Percentiles rank a stretch among this genome's conserved stretches.
Evolutionary conservation across 805 yeast species (phyloP).

Genomic region (Jamesozyma piceae): DNA sequence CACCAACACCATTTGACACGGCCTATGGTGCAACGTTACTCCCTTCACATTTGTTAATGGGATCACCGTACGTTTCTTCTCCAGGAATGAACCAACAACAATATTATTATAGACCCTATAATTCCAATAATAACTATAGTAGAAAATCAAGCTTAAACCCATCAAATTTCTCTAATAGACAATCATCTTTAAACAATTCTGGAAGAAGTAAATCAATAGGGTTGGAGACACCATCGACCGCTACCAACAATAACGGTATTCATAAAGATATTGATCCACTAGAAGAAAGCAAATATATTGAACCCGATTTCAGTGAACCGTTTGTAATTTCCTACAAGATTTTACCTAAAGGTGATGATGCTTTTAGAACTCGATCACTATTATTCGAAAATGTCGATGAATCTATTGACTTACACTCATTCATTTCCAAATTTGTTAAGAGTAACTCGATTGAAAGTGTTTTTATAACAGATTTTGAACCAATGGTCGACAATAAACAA

Average conservation of each 20-base stretch:
- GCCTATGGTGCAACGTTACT: conserved; percentile 52
- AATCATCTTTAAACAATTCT: not conserved
- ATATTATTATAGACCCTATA: not conserved
- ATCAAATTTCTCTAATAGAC: not conserved
- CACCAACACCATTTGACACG: conserved; percentile 52
- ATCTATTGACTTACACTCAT: conserved; percentile 16
- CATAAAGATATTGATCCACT: not conserved
- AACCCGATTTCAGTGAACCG: conserved; percentile 11
- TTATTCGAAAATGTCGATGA: conserved; percentile 22
- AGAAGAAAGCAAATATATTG: not conserved
- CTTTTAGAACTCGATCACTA: conserved; percentile 26
- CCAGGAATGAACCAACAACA: conserved; percentile 24
- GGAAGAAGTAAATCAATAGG: not conserved
- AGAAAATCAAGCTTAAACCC: not conserved
- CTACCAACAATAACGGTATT: not conserved
- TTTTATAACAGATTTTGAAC: conserved; percentile 30
- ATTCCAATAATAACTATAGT: not conserved
- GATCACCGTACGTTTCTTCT: conserved; percentile 47
- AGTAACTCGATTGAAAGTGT: conserved; percentile 58
- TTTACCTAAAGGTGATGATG: conserved; percentile 27
- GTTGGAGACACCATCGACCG: not conserved
- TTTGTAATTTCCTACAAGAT: conserved; percentile 18
- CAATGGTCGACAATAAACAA: not conserved
- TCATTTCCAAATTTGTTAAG: conserved; percentile 37
- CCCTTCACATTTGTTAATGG: conserved; percentile 51